Percentiles rank a stretch among this genome's conserved stretches.
phyloP scores from a whole-genome alignment of 2,329 filamentous ascomycete species.

The Diaporthe citrichinensis region DNA sequence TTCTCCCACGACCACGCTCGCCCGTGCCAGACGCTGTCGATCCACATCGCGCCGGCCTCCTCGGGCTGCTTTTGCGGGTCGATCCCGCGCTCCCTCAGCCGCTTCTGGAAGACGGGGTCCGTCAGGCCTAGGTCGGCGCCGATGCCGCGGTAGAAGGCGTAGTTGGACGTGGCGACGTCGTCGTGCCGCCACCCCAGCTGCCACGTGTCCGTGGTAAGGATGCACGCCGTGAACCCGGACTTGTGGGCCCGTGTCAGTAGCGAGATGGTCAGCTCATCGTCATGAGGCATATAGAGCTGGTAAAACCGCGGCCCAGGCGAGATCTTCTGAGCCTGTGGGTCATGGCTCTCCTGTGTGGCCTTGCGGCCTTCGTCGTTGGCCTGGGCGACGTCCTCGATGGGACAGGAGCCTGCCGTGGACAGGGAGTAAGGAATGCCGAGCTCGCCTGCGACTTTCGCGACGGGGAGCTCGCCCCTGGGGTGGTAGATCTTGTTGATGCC shows the following conservation, averaged over 20 bases:
- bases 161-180: conserved; percentile 69
- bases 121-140: conserved; percentile 71
- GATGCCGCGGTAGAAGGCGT: conserved; percentile 73
- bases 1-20: conserved; percentile 75
- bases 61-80: conserved; percentile 66
- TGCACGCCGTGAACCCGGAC: conserved; percentile 68
- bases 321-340: conserved; percentile 28
- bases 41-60: conserved; percentile 72
- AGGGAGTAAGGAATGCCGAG: conserved; percentile 72
- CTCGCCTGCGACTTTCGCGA: conserved; percentile 72
- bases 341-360: conserved; percentile 41
- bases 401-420: conserved; percentile 67
- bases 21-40: conserved; percentile 75
- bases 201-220: conserved; percentile 76
- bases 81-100: conserved; percentile 65
- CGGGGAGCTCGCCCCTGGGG: conserved; percentile 68
- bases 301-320: conserved; percentile 64
- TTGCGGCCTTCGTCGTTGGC: conserved; percentile 65
- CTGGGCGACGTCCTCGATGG: conserved; percentile 70
- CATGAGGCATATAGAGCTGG: conserved; percentile 75
- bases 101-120: conserved; percentile 71
- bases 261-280: conserved; percentile 70
- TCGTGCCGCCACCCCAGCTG: conserved; percentile 74
- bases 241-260: conserved; percentile 68
- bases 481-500: conserved; percentile 78